Conservation (phyloP, 768 basidiomycete species). For the Lactifluus volemus region DNA sequence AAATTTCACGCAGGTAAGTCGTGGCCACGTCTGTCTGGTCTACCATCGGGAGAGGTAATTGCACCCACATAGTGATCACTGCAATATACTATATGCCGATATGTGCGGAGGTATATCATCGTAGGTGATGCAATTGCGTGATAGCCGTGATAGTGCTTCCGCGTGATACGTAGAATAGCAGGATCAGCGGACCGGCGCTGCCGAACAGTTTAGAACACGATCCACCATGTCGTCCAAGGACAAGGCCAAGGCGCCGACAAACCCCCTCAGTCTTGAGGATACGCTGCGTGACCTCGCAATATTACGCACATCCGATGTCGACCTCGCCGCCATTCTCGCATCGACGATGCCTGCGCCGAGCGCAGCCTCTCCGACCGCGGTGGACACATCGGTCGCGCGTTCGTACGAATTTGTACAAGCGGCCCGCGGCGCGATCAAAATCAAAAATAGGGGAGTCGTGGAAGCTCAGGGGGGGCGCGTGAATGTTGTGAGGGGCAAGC, state of each 20-base stretch:
- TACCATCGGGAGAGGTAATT: too few relatives aligned
- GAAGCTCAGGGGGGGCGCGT: conserved; percentile 45
- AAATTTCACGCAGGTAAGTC: too few relatives aligned
- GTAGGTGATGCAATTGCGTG: too few relatives aligned
- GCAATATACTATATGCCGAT: too few relatives aligned
- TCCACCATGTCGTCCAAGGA: not conserved
- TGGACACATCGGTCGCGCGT: conserved; percentile 36
- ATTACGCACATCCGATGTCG: conserved; percentile 49
- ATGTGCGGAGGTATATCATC: too few relatives aligned
- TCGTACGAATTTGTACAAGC: conserved; percentile 55
- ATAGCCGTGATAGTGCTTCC: too few relatives aligned
- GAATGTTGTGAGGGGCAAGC: conserved; percentile 43
- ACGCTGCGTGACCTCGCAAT: conserved; percentile 67
- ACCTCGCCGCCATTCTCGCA: conserved; percentile 29
- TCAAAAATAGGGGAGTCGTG: conserved; percentile 44
- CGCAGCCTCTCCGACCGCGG: not conserved
- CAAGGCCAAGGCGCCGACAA: conserved; percentile 22
- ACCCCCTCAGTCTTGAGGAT: conserved; percentile 48
- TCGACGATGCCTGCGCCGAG: conserved; percentile 1
- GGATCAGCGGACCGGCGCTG: too few relatives aligned
- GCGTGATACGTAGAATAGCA: too few relatives aligned
- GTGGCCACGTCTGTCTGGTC: too few relatives aligned
- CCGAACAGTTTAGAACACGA: not conserved
- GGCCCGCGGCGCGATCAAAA: conserved; percentile 47
- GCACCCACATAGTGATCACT: too few relatives aligned